Percentiles rank a stretch among this genome's conserved stretches.
phyloP scores from a whole-genome alignment of 139 green algal species.

The Volvox reticuliferus region DNA sequence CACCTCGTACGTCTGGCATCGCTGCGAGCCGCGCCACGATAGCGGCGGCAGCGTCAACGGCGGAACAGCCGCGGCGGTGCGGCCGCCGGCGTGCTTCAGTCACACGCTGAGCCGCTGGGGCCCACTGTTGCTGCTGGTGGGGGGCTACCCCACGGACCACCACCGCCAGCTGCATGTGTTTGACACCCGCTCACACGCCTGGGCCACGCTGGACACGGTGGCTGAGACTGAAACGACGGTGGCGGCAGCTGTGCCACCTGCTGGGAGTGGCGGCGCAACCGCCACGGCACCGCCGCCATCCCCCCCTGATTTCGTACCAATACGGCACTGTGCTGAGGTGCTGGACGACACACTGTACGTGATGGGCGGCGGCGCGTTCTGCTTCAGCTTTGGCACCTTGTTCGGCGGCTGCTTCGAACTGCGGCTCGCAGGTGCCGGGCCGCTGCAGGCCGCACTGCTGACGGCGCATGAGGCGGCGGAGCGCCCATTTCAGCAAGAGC shows the following conservation, averaged over 20 bases:
- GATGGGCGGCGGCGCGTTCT: constrained; percentile 70
- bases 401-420: constrained; percentile 58
- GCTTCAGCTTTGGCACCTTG: constrained; percentile 73
- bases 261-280: not conserved
- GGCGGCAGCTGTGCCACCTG: not conserved
- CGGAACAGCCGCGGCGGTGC: not conserved
- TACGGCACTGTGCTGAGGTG: constrained; percentile 47
- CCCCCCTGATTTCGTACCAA: constrained; percentile 32
- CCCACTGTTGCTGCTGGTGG: constrained; percentile 54
- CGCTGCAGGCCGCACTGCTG: not conserved
- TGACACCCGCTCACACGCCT: not conserved
- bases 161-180: constrained; percentile 46
- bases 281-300: not conserved
- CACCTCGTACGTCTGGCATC: constrained; percentile 12
- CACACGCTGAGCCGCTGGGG: constrained; percentile 59
- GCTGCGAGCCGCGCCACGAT: not conserved
- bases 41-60: not conserved
- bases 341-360: constrained; percentile 46
- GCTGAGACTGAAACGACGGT: not conserved
- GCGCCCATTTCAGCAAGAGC: not conserved
- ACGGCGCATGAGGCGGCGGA: not conserved
- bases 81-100: constrained; percentile 61
- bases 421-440: constrained; percentile 2
- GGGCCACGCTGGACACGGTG: not conserved
- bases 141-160: constrained; percentile 61